Conservation (phyloP, 116 monocot genomes). For the Phalaenopsis hybrid region DNA sequence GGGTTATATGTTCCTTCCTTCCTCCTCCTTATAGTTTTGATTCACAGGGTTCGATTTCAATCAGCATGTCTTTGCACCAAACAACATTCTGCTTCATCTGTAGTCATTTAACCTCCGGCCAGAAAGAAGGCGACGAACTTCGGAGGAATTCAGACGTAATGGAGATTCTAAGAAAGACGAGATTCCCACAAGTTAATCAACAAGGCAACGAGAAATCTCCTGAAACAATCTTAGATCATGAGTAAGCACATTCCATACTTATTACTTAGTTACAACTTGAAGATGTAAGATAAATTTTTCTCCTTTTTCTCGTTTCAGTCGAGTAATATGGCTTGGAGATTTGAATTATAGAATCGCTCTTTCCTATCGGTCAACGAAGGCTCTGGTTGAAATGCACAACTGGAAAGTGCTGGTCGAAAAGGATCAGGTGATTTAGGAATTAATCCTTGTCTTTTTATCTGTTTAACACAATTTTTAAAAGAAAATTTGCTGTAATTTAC, state of each 20-base stretch:
- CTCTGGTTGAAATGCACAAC: conserved; percentile 77
- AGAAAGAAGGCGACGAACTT: conserved; percentile 79
- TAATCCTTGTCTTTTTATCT: not conserved
- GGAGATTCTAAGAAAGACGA: conserved; percentile 72
- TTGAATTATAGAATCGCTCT: conserved; percentile 75
- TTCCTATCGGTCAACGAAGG: conserved; percentile 62
- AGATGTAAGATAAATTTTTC: not conserved
- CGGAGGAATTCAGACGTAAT: conserved; percentile 70
- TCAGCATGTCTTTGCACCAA: conserved; percentile 80
- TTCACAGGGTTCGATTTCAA: conserved; percentile 67
- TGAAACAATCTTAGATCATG: conserved; percentile 76
- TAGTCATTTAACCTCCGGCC: conserved; percentile 70
- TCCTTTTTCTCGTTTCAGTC: conserved; percentile 29
- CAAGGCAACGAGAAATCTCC: conserved; percentile 49
- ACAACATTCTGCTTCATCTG: conserved; percentile 84
- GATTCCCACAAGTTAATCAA: conserved; percentile 58
- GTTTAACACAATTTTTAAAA: not conserved
- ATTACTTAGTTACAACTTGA: not conserved
- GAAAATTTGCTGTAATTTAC: conserved; percentile 9
- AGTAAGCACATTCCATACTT: conserved; percentile 32
- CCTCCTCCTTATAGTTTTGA: not conserved
- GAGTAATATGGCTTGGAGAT: conserved; percentile 79
- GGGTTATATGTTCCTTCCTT: not conserved
- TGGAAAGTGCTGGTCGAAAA: conserved; percentile 73
- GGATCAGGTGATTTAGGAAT: conserved; percentile 52